Percentiles rank a stretch among this genome's conserved stretches.
Evolutionary conservation across 1,139 yeast genomes (phyloP).

Genomic region (Blastobotrys elegans): DNA sequence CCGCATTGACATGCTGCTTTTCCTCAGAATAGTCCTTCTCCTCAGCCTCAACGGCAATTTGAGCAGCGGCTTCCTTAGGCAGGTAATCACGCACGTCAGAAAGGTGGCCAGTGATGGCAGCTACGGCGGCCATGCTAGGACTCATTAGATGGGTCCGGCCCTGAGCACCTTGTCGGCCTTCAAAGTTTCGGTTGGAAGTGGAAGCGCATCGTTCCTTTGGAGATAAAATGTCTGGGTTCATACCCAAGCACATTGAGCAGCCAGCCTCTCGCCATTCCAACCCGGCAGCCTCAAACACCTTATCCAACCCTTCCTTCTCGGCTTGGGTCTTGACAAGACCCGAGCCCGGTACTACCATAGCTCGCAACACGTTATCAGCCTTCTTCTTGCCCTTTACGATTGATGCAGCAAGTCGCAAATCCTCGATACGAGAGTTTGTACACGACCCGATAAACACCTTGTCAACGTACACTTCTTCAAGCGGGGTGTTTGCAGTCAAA

Average conservation of each 20-base stretch:
- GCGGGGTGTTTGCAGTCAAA: constrained; percentile 73
- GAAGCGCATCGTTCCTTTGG: constrained; percentile 98
- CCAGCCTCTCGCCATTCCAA: constrained; percentile 99
- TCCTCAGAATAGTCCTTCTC: constrained; percentile 70
- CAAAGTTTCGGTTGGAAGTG: constrained; percentile 96
- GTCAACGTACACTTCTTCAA: constrained; percentile 68
- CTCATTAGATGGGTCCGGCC: constrained; percentile 98
- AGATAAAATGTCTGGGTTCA: constrained; percentile 94
- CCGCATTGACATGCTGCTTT: constrained; percentile 44
- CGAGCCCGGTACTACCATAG: constrained; percentile 94
- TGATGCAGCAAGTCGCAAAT: constrained; percentile 89
- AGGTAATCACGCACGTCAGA: constrained; percentile 82
- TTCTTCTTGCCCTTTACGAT: constrained; percentile 88
- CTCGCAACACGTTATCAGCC: constrained; percentile 75
- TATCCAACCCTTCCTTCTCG: constrained; percentile 89
- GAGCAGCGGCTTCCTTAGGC: constrained; percentile 62
- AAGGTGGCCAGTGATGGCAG: constrained; percentile 87
- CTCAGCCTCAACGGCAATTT: constrained; percentile 51
- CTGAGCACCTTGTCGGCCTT: constrained; percentile 96
- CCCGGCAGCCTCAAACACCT: constrained; percentile 85
- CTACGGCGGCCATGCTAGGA: constrained; percentile 99
- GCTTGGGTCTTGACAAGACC: constrained; percentile 92
- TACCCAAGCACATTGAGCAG: constrained; percentile 98
- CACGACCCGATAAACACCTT: constrained; percentile 97
- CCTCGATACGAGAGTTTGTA: constrained; percentile 97